Evolutionary conservation across 2,329 filamentous ascomycete species (phyloP), one percentile per base, ranked within the genome.

Genomic region (Aphanoascus verrucosus): DNA sequence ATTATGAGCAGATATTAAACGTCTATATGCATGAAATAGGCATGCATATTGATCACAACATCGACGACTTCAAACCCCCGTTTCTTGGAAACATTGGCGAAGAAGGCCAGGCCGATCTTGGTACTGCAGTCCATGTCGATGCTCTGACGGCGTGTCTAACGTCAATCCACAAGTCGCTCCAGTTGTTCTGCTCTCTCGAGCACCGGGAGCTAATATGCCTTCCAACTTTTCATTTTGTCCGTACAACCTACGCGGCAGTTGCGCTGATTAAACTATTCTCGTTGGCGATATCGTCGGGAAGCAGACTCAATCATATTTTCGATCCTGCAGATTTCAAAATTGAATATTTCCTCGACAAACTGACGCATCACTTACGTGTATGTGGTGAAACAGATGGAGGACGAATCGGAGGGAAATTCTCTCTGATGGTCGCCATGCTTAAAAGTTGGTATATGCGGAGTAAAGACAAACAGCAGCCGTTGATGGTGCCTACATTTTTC

Each of bases 1-100:
- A 88, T 59, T 78, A 79, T 56, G 82, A 86, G 59, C 74, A 83
- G 58, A 77, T 84, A 1, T 65, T 87, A 35, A 84, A 77, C 57
- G 71, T 90, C 2, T 88, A 86, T 64, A 82, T 89, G 72, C 84
- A 90, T 64, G 86, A 90, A 66, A 80, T 86, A 52, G 82, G 80
- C 2, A 78, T 90, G 58, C 82, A 87, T 58, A 74, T 79, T 7
- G 82, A 86, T 50, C 77, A 79, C 57, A 74, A 72, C 17, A 73
- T 75, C 1, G 75, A 80, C 6, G 76, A 82, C 23, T 76, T 78
- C 60, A 65, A 64, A 60, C 57, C 63, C 55, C 61, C 69, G 63
- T 56, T 71, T 71, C 17, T 72, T 73, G 6, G 72, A 73, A 61
- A 74, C 71, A 63, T 68, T 72, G n/a, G 72, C 73, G 56, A 23